phyloP scores from a whole-genome alignment of 2,329 filamentous ascomycete genomes.

The Fusarium circinatum region DNA sequence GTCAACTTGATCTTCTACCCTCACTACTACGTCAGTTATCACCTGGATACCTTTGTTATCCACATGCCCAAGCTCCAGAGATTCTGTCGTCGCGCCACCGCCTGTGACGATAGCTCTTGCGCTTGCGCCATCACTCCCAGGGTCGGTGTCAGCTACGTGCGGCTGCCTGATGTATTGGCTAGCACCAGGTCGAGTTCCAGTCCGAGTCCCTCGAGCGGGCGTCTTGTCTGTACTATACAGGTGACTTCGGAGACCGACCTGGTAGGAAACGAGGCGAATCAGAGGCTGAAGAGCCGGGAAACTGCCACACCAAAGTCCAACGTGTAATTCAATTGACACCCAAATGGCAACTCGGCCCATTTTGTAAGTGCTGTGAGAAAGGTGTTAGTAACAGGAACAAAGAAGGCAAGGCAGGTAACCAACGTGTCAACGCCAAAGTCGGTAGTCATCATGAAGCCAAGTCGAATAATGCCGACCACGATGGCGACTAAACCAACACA shows the following conservation, averaged over 20 bases:
- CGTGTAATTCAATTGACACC: background rate
- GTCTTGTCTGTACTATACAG: background rate
- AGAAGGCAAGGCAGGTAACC: fast-evolving
- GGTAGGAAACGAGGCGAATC: background rate
- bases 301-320: background rate
- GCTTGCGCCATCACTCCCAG: background rate
- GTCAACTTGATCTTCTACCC: background rate
- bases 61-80: background rate
- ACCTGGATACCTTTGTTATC: background rate
- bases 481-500: background rate
- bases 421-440: background rate
- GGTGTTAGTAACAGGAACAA: fast-evolving
- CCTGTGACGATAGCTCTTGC: background rate
- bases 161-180: background rate
- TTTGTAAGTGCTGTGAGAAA: background rate
- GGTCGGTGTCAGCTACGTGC: background rate
- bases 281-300: background rate
- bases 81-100: background rate
- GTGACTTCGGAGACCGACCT: background rate
- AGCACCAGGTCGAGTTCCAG: background rate
- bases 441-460: background rate
- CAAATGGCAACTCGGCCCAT: background rate
- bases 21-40: background rate
- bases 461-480: background rate
- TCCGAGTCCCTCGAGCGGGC: background rate